phyloP scores from a whole-genome alignment of 2,329 filamentous ascomycete species.

The Colletotrichum ledebouriae region DNA sequence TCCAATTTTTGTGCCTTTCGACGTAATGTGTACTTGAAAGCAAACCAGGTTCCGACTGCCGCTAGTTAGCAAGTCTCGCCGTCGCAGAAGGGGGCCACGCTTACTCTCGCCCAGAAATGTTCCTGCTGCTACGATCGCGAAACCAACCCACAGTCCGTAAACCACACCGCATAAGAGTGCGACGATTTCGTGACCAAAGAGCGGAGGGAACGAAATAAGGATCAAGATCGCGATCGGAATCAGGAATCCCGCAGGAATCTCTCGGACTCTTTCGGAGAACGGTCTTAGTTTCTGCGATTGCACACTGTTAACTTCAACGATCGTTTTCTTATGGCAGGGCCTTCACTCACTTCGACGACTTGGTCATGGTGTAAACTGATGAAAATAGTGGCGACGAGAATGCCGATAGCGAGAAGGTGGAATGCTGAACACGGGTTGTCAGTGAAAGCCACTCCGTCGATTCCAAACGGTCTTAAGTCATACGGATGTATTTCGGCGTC shows the following conservation, averaged over 20 bases:
- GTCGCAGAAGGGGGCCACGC: background rate
- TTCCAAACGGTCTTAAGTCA: background rate
- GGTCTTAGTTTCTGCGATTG: conserved; percentile 48
- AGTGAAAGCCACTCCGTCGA: background rate
- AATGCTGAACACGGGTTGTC: conserved; percentile 29
- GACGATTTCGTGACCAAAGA: conserved; percentile 58
- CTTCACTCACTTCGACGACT: conserved; percentile 50
- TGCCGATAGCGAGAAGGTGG: conserved; percentile 49
- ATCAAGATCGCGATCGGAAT: conserved; percentile 56
- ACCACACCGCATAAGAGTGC: conserved; percentile 58
- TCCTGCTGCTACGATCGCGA: conserved; percentile 56
- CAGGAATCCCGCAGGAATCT: conserved; percentile 55
- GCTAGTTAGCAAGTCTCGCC: too few species aligned
- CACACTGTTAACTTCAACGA: background rate
- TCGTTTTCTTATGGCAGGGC: too few species aligned
- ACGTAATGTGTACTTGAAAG: conserved; percentile 55
- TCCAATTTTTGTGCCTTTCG: conserved; percentile 54
- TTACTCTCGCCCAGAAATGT: conserved; percentile 55
- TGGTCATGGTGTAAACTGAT: conserved; percentile 55
- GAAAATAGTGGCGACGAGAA: conserved; percentile 49
- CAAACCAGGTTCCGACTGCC: conserved; percentile 55
- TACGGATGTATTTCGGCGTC: conserved; percentile 52
- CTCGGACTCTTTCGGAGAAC: conserved; percentile 53
- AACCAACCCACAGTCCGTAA: conserved; percentile 57
- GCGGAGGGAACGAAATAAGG: conserved; percentile 56